These are phyloP conservation scores for Rubia occidens DNA, from an alignment of 305 asterid genomes.

Conservation along the genomic window DNA sequence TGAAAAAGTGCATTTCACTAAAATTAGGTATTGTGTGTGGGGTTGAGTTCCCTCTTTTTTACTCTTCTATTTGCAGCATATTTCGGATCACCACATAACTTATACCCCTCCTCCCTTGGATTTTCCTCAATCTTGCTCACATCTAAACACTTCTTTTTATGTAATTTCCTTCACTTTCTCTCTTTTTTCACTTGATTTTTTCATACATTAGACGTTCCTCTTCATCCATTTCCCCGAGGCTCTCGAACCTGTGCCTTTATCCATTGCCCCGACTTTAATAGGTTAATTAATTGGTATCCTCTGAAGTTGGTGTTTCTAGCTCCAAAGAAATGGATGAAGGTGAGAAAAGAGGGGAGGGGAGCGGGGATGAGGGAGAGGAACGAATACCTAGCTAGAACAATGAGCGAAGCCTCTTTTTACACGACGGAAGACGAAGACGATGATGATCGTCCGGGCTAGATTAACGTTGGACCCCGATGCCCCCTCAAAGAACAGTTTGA, in stretches of 20 bases:
- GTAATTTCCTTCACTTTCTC: background rate
- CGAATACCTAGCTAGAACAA: background rate
- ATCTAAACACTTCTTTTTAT: background rate
- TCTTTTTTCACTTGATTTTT: background rate
- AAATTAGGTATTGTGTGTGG: too few species aligned
- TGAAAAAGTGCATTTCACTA: background rate
- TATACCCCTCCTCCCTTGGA: background rate
- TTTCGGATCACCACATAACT: constrained; percentile 12
- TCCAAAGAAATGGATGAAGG: constrained; percentile 3
- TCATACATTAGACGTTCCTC: background rate
- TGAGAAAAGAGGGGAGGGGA: background rate
- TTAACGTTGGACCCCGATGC: constrained; percentile 10
- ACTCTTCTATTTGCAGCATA: background rate
- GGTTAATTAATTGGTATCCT: background rate
- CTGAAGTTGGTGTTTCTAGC: constrained; percentile 3
- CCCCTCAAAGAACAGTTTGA: constrained; percentile 13
- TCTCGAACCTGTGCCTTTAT: background rate
- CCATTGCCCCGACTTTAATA: too few species aligned
- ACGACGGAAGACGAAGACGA: constrained; percentile 13
- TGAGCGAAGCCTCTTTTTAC: constrained; percentile 8
- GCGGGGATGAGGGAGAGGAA: constrained; percentile 8
- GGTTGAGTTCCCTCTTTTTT: background rate
- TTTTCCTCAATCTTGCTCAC: background rate
- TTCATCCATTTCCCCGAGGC: background rate
- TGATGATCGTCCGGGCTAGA: background rate